These are phyloP conservation scores for Thielaviopsis ethacetica DNA, from an alignment of 2,329 filamentous ascomycete genomes.

Conservation along the genomic window DNA sequence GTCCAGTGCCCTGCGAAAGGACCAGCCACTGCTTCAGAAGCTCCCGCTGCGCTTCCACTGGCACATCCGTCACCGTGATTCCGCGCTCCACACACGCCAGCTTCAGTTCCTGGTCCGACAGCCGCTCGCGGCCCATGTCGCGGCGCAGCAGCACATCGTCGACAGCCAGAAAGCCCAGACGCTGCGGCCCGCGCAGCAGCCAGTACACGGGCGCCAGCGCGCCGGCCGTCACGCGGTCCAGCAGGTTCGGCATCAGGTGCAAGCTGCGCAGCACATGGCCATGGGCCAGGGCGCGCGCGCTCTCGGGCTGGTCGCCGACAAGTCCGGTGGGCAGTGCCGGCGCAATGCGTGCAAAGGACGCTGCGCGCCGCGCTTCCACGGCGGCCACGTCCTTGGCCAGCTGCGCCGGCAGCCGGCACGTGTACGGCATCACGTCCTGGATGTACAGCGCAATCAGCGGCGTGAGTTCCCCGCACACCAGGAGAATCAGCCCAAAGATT, in stretches of 20 bases:
- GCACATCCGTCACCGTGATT: constrained; percentile 37
- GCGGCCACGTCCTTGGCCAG: constrained; percentile 25
- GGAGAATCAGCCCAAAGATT: constrained; percentile 56
- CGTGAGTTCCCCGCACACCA: constrained; percentile 74
- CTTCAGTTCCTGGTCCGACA: constrained; percentile 47
- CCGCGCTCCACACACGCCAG: constrained; percentile 59
- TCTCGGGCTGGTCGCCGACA: constrained; percentile 11
- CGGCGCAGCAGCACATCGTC: constrained; percentile 55
- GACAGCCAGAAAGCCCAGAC: constrained; percentile 45
- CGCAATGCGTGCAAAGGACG: constrained; percentile 30
- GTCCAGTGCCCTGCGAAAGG: constrained; percentile 24
- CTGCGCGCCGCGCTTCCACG: constrained; percentile 31
- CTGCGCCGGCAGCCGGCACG: constrained; percentile 71
- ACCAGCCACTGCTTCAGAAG: constrained; percentile 31
- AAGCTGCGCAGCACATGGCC: constrained; percentile 27
- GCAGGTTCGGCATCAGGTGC: constrained; percentile 28
- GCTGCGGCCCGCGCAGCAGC: constrained; percentile 31
- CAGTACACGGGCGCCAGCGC: constrained; percentile 36
- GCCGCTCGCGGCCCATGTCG: constrained; percentile 34
- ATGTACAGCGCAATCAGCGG: constrained; percentile 62
- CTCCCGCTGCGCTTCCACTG: constrained; percentile 37
- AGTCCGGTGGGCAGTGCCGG: constrained; percentile 21
- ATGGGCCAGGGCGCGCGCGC: constrained; percentile 13
- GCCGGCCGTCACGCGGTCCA: constrained; percentile 33
- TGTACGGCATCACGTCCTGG: constrained; percentile 55